Evolutionary conservation across 495 filamentous ascomycete species (phyloP), one percentile per base, ranked within the genome.

Genomic region (Aspergillus cavernicola): DNA sequence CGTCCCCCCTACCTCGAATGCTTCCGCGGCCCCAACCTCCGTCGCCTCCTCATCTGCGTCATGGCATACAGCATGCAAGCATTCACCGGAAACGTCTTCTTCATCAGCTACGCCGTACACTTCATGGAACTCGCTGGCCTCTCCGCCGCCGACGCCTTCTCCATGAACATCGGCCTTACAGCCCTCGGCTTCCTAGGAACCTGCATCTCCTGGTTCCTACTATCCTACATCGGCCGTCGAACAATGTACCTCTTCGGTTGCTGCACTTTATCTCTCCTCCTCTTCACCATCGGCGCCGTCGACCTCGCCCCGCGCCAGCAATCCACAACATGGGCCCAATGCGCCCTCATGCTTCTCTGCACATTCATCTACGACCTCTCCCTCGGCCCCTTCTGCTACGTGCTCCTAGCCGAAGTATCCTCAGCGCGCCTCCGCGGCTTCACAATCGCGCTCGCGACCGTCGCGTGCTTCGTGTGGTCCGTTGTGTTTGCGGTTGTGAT

Each of bases 161-260:
- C 78, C 33, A 82, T 90, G 63, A 80, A 82, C 24, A 64, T 88
- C 9, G 85, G 85, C 4, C 77, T 85, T 57, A 86, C 85, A 43
- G 82, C 72, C 1, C 77, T 90, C 22, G 85, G 85, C 56, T 77
- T 84, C 55, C 65, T 80, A 9, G 86, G 85, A 1, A 83, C 83
- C 1, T 79, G 85, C 24, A 71, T 80, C 13, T 80, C 85, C 0
- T 89, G 84, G 85, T 74, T 76, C 48, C 61, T 90, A 22, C 81
- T 89, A 61, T 76, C 73, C 7, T 64, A 76, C 7, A 72, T 84
- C 52, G 81, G 82, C 4, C 72, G 81, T 0, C 67, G 82, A 6
- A 72, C 72, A 0, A 74, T 83, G 50, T 84, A 81, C 54, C 75
- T 80, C 33, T 61, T 66, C 3, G 81, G 80, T 6, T 67, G 85